Base-by-base conservation (phyloP, 805 yeast genomes). In the Jamesozyma spencerorum region DNA sequence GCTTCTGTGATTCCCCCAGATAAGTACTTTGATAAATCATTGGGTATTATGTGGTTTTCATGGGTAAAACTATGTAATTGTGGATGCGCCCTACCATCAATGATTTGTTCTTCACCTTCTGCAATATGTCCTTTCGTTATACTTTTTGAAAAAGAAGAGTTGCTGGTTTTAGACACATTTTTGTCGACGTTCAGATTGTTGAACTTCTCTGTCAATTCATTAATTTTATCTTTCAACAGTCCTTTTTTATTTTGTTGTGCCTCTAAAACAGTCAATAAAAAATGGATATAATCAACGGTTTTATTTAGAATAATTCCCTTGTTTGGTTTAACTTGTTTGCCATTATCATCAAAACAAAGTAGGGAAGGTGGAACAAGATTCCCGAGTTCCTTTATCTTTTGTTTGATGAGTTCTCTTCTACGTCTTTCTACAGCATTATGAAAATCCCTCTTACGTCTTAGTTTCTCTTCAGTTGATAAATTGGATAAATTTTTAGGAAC, bases 371-470 rank as follows among this genome's bases (percentile, higher is more conserved):
- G 97, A 1, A 88, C 83, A 37, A 88, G 68, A 18, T 73, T 63
- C 1, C 94, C 90, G 52, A 88, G 66, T 51, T 85, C 95, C 56
- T 82, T 81, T 46, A 88, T 87, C 52, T 85, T 78, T 54, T 84
- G 94, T 58, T 88, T 87, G 54, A 88, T 88, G 50, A 85, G 69
- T 59, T 90, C 97, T 47, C 97, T 71, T 55, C 97, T 73, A 50
- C 95, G 71, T 52, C 96, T 72, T 61, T 88, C 97, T 4, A 88
- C 97, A 1, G 95, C 95, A 57, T 88, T 88, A 60, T 88, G 97
- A 46, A 86, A 80, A 56, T 87, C 95, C 44, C 95, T 67, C 47
- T 95, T 72, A 47, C 95, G 71, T 45, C 77, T 74, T 40, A 83
- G 59, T 54, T 82, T 83, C 44, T 81, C 86, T 39, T 82, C 94